A percentile compares a stretch with the other conserved stretches of the same genome.
Evolutionary conservation across 257 asterid genomes (phyloP).

Genomic region (Nicotiana noctiflora): DNA sequence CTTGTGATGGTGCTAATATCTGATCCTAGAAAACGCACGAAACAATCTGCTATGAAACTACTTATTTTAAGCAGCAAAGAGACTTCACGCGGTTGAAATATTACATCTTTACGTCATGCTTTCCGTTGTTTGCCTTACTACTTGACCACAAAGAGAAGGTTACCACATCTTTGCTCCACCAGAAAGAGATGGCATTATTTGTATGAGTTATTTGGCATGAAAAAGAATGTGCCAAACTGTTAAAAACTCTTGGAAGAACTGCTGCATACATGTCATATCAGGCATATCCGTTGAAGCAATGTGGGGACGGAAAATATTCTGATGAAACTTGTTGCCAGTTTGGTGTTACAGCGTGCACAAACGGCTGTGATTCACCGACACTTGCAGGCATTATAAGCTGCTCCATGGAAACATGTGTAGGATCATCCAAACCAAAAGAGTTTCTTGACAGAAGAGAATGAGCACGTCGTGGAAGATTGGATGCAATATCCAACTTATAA

Average conservation of each 20-base stretch:
- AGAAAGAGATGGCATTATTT: no score
- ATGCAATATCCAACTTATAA: conserved; percentile 6
- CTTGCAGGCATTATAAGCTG: neutral
- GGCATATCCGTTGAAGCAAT: neutral
- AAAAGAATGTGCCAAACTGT: neutral
- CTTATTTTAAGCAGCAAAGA: neutral
- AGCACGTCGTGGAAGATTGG: conserved; percentile 27
- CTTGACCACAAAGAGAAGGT: neutral
- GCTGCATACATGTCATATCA: neutral
- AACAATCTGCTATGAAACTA: neutral
- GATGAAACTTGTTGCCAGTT: neutral
- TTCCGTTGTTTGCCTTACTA: neutral
- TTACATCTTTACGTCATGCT: neutral
- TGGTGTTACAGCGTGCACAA: neutral
- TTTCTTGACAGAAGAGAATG: conserved; percentile 56
- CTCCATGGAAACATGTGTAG: conserved; percentile 7
- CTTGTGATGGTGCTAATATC: neutral
- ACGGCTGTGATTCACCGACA: neutral
- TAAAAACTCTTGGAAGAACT: no score
- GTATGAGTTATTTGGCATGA: neutral
- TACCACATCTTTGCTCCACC: neutral
- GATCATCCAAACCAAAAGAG: conserved; percentile 31
- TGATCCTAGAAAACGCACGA: neutral
- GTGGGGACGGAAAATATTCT: neutral
- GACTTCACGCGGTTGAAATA: neutral